phyloP scores from a whole-genome alignment of 2,329 filamentous ascomycete genomes.

The Colletotrichum melonis region DNA sequence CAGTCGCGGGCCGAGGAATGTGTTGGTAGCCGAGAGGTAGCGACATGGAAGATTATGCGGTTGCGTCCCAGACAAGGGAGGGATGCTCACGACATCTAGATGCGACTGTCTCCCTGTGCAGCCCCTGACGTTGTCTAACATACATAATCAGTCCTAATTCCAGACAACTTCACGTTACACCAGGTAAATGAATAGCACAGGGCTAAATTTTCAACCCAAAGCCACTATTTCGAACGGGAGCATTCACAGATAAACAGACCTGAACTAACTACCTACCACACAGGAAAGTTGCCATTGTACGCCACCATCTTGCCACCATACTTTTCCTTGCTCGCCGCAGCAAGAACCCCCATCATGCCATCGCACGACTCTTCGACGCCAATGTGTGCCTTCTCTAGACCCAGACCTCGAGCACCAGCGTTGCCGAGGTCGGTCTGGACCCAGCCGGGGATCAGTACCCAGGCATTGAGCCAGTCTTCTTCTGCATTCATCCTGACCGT shows the following conservation, averaged over 20 bases:
- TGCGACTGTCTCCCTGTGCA: not conserved
- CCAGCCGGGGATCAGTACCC: constrained; percentile 4
- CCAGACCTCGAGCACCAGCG: constrained; percentile 1
- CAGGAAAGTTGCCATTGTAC: not conserved
- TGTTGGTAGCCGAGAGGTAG: not conserved
- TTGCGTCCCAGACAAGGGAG: not conserved
- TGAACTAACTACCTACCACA: not conserved
- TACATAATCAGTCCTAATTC: too few relatives aligned
- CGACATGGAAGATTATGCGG: not conserved
- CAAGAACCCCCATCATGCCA: constrained; percentile 22
- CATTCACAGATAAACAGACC: too few relatives aligned
- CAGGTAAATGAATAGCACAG: too few relatives aligned
- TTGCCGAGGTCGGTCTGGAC: constrained; percentile 24
- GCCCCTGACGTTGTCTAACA: too few relatives aligned
- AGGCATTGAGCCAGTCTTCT: constrained; percentile 23
- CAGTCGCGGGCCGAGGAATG: not conserved
- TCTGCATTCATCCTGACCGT: constrained; percentile 16
- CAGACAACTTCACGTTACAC: too few relatives aligned
- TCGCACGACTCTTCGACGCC: constrained; percentile 18
- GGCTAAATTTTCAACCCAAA: too few relatives aligned
- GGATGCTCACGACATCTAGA: not conserved
- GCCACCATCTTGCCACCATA: constrained; percentile 40
- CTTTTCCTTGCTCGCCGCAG: constrained; percentile 36
- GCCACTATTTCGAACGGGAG: too few relatives aligned
- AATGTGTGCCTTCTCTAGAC: constrained; percentile 7